Evolutionary conservation across 2,329 filamentous ascomycete species (phyloP).

Genomic region (Neospermospora avenae): DNA sequence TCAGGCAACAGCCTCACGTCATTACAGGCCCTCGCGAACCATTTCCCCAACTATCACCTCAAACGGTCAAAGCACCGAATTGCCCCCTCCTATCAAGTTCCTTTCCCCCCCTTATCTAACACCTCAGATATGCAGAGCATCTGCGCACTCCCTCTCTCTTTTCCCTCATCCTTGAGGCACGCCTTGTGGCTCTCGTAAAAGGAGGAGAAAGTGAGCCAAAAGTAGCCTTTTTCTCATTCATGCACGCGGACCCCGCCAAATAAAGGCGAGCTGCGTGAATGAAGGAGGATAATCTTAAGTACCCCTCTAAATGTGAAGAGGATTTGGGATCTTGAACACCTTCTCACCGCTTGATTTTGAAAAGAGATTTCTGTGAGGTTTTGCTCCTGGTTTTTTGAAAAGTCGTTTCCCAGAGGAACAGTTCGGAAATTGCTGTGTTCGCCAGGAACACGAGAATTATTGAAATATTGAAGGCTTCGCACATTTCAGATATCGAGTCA

Average conservation of each 20-base stretch:
- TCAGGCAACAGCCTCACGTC: conserved; percentile 9
- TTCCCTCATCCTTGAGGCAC: neutral
- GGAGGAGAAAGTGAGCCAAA: neutral
- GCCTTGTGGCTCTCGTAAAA: neutral
- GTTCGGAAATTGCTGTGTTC: neutral
- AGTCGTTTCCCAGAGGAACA: neutral
- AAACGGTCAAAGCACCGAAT: neutral
- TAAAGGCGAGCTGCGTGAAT: neutral
- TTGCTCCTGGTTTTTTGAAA: neutral
- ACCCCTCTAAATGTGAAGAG: neutral
- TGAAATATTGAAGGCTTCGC: conserved; percentile 11
- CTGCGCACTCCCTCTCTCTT: neutral
- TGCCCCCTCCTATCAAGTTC: conserved; percentile 2
- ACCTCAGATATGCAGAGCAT: conserved; percentile 9
- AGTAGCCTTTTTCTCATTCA: neutral
- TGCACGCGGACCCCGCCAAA: neutral
- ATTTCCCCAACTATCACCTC: neutral
- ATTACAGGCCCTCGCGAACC: neutral
- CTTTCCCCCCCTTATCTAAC: conserved; percentile 5
- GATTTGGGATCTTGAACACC: no score
- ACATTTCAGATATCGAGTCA: neutral
- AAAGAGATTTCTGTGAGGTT: neutral
- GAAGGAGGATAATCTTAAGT: neutral
- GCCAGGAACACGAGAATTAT: neutral
- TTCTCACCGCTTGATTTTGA: neutral